phyloP scores from a whole-genome alignment of 768 basidiomycete genomes.

The Podaxis sp. region DNA sequence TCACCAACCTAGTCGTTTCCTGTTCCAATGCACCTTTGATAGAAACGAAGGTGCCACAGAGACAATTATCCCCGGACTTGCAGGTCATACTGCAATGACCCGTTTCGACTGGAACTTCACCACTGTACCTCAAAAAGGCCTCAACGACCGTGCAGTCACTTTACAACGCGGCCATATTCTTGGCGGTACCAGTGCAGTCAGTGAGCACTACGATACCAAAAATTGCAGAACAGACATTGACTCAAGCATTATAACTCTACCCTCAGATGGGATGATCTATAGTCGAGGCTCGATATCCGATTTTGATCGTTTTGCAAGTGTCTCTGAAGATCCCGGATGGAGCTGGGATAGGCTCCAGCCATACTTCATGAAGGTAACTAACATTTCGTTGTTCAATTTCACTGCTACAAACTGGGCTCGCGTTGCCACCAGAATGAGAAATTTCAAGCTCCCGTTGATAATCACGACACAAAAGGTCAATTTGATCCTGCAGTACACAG shows the following conservation, averaged over 20 bases:
- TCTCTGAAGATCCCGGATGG: constrained; percentile 28
- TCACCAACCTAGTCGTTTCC: not conserved
- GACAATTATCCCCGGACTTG: constrained; percentile 16
- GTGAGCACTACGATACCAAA: constrained; percentile 16
- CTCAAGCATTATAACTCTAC: no score
- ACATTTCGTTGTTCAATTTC: constrained; percentile 4
- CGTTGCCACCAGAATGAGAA: constrained; percentile 11
- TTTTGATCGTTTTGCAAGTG: constrained; percentile 21
- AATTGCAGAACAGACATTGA: constrained; percentile 8
- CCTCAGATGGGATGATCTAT: constrained; percentile 19
- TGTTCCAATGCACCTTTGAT: not conserved
- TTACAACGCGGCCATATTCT: constrained; percentile 26
- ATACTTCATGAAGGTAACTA: constrained; percentile 20
- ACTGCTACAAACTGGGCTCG: not conserved
- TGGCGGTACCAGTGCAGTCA: constrained; percentile 28
- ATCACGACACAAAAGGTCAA: constrained; percentile 17
- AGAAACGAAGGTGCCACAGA: constrained; percentile 7
- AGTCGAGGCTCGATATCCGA: constrained; percentile 16
- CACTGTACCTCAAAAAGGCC: constrained; percentile 22
- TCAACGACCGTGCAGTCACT: constrained; percentile 19
- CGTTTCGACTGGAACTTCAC: constrained; percentile 28
- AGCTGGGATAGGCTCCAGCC: constrained; percentile 27
- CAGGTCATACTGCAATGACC: not conserved
- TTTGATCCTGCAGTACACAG: constrained; percentile 19
- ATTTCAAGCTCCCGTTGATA: constrained; percentile 16